These are phyloP conservation scores for Ilex paraguariensis DNA, from an alignment of 305 asterid genomes.

Conservation along the genomic window DNA sequence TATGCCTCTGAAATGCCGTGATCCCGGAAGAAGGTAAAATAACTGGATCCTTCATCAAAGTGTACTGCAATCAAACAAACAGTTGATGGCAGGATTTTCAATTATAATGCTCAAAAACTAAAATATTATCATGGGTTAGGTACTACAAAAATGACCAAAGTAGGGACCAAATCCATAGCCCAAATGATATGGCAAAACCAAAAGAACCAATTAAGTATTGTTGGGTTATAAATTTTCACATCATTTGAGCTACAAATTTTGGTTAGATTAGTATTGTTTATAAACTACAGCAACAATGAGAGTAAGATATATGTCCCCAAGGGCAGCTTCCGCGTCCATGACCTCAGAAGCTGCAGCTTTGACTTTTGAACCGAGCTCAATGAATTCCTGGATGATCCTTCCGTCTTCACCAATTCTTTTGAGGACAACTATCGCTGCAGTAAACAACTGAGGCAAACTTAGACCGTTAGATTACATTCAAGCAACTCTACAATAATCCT, in stretches of 20 bases:
- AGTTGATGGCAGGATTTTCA: no score
- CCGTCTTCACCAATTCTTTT: constrained; percentile 74
- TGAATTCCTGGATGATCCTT: constrained; percentile 64
- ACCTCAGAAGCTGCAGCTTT: constrained; percentile 81
- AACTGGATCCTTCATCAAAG: constrained; percentile 96
- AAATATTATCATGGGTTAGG: no score
- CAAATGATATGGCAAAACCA: no score
- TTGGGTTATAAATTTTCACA: no score
- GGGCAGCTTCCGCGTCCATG: constrained; percentile 91
- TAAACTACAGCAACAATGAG: no score
- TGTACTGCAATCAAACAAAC: constrained; percentile 77
- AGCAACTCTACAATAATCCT: no score
- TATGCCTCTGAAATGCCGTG: constrained; percentile 86
- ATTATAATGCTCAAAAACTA: no score
- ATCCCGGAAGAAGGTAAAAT: constrained; percentile 83
- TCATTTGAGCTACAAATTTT: no score
- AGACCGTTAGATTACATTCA: constrained; percentile 11
- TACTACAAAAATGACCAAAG: no score
- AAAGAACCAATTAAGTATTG: no score
- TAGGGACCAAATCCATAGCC: no score
- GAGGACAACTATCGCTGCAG: constrained; percentile 77
- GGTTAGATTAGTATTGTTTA: no score
- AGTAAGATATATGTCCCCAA: constrained; percentile 60
- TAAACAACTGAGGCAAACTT: constrained; percentile 57
- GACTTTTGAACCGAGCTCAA: constrained; percentile 75